Evolutionary conservation across 2,329 filamentous ascomycete species (phyloP).

Genomic region (Calonectria montana): DNA sequence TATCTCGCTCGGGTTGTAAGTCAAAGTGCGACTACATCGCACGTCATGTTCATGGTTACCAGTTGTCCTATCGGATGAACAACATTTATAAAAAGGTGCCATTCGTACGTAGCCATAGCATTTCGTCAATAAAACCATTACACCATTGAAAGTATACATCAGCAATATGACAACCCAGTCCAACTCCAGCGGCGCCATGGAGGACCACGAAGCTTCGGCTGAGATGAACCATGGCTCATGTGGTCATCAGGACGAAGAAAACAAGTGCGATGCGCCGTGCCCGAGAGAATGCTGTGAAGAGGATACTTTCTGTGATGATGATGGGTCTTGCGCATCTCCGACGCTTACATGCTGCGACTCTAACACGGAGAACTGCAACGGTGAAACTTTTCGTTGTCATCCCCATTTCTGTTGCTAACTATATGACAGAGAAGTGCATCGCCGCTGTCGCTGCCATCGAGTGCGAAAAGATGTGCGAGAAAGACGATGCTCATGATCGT

Average conservation of each 20-base stretch:
- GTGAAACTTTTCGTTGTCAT: neutral
- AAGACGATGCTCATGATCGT: neutral
- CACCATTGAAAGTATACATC: neutral
- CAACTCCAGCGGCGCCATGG: neutral
- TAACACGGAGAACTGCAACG: neutral
- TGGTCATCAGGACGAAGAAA: neutral
- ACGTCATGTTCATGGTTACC: neutral
- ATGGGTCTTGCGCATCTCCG: neutral
- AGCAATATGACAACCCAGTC: neutral
- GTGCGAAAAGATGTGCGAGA: neutral
- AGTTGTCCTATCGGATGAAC: neutral
- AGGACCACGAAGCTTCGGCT: neutral
- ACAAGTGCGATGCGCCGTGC: neutral
- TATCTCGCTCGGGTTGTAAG: neutral
- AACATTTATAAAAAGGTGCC: neutral
- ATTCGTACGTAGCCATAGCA: neutral
- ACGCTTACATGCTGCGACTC: neutral
- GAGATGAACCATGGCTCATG: neutral
- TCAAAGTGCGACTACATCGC: neutral
- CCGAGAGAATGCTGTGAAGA: neutral
- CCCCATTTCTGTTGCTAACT: neutral
- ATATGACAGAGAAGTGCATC: neutral
- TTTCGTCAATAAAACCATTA: too few species aligned
- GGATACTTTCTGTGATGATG: neutral
- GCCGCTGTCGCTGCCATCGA: neutral